Percentiles rank a stretch among this genome's conserved stretches.
Conservation (phyloP, 2,329 filamentous ascomycete genomes). For the Colletotrichum somersetense region DNA sequence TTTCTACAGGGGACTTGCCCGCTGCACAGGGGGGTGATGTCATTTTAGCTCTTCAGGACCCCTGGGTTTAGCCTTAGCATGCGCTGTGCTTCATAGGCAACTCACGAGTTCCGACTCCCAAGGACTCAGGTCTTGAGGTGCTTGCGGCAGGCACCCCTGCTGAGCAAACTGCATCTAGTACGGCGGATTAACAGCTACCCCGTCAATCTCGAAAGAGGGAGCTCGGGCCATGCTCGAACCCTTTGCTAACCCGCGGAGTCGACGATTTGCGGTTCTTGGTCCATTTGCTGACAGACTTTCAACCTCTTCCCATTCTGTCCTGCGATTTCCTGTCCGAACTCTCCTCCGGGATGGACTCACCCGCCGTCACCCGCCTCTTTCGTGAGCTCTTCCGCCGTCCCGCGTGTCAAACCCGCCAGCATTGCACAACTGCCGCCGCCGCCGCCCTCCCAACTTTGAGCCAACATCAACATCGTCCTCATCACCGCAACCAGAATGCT, state of each 20-base stretch:
- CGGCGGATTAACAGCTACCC: constrained; percentile 42
- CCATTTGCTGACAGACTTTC: constrained; percentile 32
- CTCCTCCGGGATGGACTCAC: constrained; percentile 78
- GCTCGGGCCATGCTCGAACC: constrained; percentile 45
- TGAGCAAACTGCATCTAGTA: background rate
- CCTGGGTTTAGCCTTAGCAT: constrained; percentile 32
- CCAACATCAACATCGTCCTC: constrained; percentile 25
- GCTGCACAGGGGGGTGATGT: constrained; percentile 35
- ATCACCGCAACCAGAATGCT: constrained; percentile 7
- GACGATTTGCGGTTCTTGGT: constrained; percentile 34
- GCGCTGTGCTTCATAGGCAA: background rate
- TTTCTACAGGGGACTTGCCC: constrained; percentile 33
- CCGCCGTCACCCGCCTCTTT: constrained; percentile 82
- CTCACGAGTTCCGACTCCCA: background rate
- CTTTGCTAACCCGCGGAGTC: constrained; percentile 29
- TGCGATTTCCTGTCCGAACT: constrained; percentile 25
- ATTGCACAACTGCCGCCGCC: constrained; percentile 45
- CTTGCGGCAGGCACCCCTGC: background rate
- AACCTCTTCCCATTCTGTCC: constrained; percentile 29
- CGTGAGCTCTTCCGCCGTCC: constrained; percentile 86
- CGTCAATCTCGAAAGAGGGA: constrained; percentile 36
- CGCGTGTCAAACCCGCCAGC: constrained; percentile 69
- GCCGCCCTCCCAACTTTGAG: constrained; percentile 44
- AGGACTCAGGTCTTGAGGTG: background rate
- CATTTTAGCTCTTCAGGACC: constrained; percentile 31